Conservation (phyloP, 352 stramenopile species). For the Pythium biforme region DNA sequence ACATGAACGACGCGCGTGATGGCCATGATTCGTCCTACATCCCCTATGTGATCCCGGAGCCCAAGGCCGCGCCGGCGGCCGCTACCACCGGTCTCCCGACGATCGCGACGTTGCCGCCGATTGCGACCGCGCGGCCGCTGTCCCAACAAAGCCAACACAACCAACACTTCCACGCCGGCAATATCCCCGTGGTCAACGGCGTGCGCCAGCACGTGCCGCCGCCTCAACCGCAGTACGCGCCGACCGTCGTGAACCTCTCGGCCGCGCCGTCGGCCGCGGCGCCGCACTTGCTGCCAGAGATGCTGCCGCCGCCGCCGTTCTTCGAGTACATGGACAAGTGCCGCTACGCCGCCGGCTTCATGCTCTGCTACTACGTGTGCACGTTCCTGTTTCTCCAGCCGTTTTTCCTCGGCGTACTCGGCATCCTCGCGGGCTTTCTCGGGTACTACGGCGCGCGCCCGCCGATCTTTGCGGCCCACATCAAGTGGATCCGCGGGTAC, state of each 20-base stretch:
- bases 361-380: conserved; percentile 66
- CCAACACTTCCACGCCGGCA: neutral
- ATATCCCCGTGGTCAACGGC: conserved; percentile 29
- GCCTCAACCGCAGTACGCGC: conserved; percentile 8
- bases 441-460: conserved; percentile 58
- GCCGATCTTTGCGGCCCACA: conserved; percentile 52
- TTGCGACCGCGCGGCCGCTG: conserved; percentile 21
- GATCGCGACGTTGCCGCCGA: conserved; percentile 25
- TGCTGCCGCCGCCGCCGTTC: conserved; percentile 21
- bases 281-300: conserved; percentile 13
- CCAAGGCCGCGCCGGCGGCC: conserved; percentile 26
- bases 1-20: neutral
- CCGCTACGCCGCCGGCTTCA: conserved; percentile 52
- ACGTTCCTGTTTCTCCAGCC: conserved; percentile 78
- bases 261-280: conserved; percentile 16
- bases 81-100: conserved; percentile 9
- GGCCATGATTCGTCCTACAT: neutral
- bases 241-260: conserved; percentile 22
- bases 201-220: conserved; percentile 10
- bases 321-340: conserved; percentile 66
- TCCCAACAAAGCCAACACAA: neutral
- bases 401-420: conserved; percentile 57
- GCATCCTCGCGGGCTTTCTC: conserved; percentile 61
- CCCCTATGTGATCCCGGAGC: conserved; percentile 8
- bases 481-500: conserved; percentile 74